Conservation (phyloP, 179 eudicot genomes). For the Silene coronaria region DNA sequence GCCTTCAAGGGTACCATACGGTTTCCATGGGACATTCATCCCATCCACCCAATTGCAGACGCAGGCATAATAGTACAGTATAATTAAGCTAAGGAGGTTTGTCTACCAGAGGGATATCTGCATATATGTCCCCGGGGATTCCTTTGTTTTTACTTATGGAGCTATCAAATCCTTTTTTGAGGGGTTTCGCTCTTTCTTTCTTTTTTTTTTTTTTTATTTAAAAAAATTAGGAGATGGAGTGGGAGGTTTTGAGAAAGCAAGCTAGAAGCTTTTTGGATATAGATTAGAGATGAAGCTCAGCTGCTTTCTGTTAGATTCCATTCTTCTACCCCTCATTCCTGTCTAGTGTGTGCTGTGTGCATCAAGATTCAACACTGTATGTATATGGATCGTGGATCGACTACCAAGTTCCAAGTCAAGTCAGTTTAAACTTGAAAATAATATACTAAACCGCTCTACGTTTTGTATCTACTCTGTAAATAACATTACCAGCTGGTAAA, state of each 20-base stretch:
- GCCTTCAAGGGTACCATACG: slow-evolving; percentile 77
- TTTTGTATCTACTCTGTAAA: background rate
- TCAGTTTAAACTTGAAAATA: too few relatives aligned
- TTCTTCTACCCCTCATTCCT: slow-evolving; percentile 16
- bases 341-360: background rate
- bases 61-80: slow-evolving; percentile 31
- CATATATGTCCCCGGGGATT: slow-evolving; percentile 66
- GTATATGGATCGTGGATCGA: too few relatives aligned
- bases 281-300: slow-evolving; percentile 52
- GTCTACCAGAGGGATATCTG: slow-evolving; percentile 63
- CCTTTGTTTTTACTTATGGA: background rate
- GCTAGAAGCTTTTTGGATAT: slow-evolving; percentile 59
- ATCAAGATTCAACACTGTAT: too few relatives aligned
- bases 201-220: background rate
- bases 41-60: slow-evolving; percentile 40
- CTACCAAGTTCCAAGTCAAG: too few relatives aligned
- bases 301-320: slow-evolving; percentile 46
- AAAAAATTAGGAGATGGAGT: background rate
- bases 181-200: background rate
- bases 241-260: slow-evolving; percentile 30
- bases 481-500: background rate
- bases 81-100: slow-evolving; percentile 15
- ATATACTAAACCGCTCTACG: too few relatives aligned
- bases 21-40: slow-evolving; percentile 81
- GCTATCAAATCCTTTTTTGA: slow-evolving; percentile 19